Base-by-base conservation (phyloP, 495 filamentous ascomycete species). In the Neurospora tetraspora region DNA sequence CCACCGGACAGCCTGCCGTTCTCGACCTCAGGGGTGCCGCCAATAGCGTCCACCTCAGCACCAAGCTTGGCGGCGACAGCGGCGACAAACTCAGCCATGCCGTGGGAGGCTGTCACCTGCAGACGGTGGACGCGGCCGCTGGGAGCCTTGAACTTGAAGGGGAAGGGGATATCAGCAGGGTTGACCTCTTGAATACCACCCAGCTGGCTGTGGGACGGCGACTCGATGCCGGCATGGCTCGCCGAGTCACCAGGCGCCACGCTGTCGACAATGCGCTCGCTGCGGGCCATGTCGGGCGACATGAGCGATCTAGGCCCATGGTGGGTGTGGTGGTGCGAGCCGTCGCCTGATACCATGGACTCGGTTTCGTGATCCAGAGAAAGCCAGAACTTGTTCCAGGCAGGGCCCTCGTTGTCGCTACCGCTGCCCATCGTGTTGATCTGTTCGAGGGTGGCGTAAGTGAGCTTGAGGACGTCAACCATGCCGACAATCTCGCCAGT, bases 351-450 rank as follows among this genome's bases (percentile, higher is more conserved):
- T 74, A 98, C 89, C 86, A 97, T 91, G 1, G 96, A 99, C 81
- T 98, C 96, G 5, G 95, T 96, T 78, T 98, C 96, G 77, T 96
- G 90, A 81, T 98, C 94, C 75, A 99, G 89, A 4, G 96, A 98
- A 71, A 98, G 85, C 96, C 96, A 99, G 85, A 99, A 99, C 83
- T 98, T 98, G 84, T 98, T 97, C 96, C 96, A 99, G 16, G 96
- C 96, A 18, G 96, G 96, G 0, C 96, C 96, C 82, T 98, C 96
- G 75, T 89, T 93, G 78, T 99, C 95, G 37, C 86, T 87, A 31
- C 53, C 53, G 31, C 89, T 93, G 45, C 85, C 86, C 84, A 87
- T 88, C 23, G 84, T 83, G 77, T 87, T 87, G 82, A 97, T 94
- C 87, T 99, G 96, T 83, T 99, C 96, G 31, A 99, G 87, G 18